Base-by-base conservation (phyloP, 129 eudicot species). In the sunflower (Helianthus annuus) region DNA sequence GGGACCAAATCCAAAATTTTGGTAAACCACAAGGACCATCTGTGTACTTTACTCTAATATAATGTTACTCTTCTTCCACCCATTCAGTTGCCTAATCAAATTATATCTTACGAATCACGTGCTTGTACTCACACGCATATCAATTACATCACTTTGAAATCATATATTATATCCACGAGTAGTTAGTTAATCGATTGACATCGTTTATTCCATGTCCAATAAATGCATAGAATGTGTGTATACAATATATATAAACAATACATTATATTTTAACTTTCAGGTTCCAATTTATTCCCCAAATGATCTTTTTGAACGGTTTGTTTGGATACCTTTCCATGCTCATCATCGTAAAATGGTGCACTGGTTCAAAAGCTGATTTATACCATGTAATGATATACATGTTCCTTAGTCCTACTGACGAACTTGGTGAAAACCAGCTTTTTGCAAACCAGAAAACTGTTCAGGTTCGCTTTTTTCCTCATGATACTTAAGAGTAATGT, bases 311-410 rank as follows among this genome's bases (percentile, higher is more conserved):
- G 75, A 92, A 92, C 64, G 78, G 91, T 57, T 79, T 92, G 58
- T 89, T 92, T 66, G 98, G 98, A 49, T 92, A 92, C 78, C 98
- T 92, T 77, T 92, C 98, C 22, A 38, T 85, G 27, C 94, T 92
- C 14, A 87, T 92, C 69, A 83, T 92, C 59, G 29, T 87, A 8
- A 92, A 92, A 68, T 92, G 98, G 98, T 77, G 82, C 80, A 89
- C 95, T 36, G 98, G 98, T 40, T 92, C 96, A 56, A 34, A 92
- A 81, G 98, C 98, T 78, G 98, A 92, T 80, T 76, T 92, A 16
- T 92, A 92, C 72, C 98, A 92, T 75, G 80, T 89, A 70, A 87
- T 92, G 96, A 92, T 92, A 68, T 92, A 92, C 91, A 92, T 92
- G 98, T 92, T 92, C 73, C 91, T 92, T 68, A 78, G 96, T 72